Evolutionary conservation across 2,329 filamentous ascomycete species (phyloP).

Genomic region (Ophiosphaerella korrae): DNA sequence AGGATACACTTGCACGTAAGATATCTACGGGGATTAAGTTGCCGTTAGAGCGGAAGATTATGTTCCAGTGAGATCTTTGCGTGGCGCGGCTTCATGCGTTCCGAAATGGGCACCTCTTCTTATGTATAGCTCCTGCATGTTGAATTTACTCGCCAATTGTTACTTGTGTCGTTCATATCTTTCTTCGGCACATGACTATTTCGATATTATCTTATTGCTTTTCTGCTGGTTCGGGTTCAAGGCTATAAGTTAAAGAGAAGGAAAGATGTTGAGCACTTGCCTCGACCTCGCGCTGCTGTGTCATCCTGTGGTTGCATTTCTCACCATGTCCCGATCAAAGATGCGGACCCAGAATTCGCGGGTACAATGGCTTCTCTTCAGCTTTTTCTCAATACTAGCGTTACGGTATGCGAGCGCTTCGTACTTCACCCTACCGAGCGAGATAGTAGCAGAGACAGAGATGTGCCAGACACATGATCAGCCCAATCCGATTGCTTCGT

Average conservation of each 20-base stretch:
- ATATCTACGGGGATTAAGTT: slow-evolving; percentile 14
- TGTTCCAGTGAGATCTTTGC: slow-evolving; percentile 20
- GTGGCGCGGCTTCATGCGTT: slow-evolving; percentile 33
- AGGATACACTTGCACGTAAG: slow-evolving; percentile 9
- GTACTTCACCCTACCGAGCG: slow-evolving; percentile 11
- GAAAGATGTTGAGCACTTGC: slow-evolving; percentile 33
- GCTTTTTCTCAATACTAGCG: slow-evolving; percentile 32
- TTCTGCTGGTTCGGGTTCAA: background rate
- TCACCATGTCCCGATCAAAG: slow-evolving; percentile 32
- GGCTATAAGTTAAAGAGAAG: background rate
- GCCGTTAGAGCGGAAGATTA: slow-evolving; percentile 9
- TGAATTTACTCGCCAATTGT: background rate
- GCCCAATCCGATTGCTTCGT: slow-evolving; percentile 57
- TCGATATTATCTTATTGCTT: background rate
- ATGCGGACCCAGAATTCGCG: slow-evolving; percentile 27
- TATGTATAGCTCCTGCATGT: slow-evolving; percentile 14
- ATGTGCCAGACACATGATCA: slow-evolving; percentile 35
- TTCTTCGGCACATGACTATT: slow-evolving; percentile 10
- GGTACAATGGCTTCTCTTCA: slow-evolving; percentile 34
- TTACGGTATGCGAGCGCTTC: slow-evolving; percentile 31
- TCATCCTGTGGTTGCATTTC: slow-evolving; percentile 37
- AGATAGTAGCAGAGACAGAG: background rate
- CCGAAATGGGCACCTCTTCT: slow-evolving; percentile 17
- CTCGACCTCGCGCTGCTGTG: slow-evolving; percentile 40
- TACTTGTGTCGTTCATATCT: background rate